phyloP scores from a whole-genome alignment of 2,329 filamentous ascomycete species.

The Fusarium euwallaceae region DNA sequence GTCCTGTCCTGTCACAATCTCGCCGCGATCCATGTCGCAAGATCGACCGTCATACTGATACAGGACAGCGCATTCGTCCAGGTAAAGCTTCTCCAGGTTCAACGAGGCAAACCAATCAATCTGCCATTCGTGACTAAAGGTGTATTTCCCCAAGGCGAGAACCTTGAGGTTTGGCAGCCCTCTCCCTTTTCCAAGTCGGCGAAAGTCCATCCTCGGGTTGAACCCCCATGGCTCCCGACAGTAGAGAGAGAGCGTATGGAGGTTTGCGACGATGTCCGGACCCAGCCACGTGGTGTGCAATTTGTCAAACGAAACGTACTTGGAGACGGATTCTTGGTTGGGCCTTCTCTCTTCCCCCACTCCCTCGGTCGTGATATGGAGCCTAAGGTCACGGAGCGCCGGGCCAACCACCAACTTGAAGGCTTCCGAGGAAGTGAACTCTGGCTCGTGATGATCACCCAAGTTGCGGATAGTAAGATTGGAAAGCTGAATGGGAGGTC shows the following conservation, averaged over 20 bases:
- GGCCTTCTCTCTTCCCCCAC: background rate
- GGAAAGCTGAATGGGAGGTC: background rate
- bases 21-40: background rate
- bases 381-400: background rate
- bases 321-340: background rate
- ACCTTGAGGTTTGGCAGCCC: slow-evolving; percentile 54
- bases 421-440: accelerated
- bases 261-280: slow-evolving; percentile 19
- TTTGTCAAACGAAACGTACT: slow-evolving; percentile 18
- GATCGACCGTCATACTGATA: background rate
- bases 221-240: slow-evolving; percentile 53
- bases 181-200: background rate
- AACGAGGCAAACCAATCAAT: slow-evolving; percentile 59
- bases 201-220: slow-evolving; percentile 52
- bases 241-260: slow-evolving; percentile 54
- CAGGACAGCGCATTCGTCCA: slow-evolving; percentile 57
- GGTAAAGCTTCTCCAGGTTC: slow-evolving; percentile 53
- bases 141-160: slow-evolving; percentile 55
- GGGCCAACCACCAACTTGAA: background rate
- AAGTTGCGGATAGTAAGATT: slow-evolving; percentile 9
- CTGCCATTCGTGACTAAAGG: slow-evolving; percentile 58
- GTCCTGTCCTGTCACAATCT: background rate
- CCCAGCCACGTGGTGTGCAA: slow-evolving; percentile 33
- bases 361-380: background rate
- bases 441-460: background rate